Percentiles rank a stretch among this genome's conserved stretches.
Conservation (phyloP, 2,329 filamentous ascomycete genomes). For the Zalaria sp. region DNA sequence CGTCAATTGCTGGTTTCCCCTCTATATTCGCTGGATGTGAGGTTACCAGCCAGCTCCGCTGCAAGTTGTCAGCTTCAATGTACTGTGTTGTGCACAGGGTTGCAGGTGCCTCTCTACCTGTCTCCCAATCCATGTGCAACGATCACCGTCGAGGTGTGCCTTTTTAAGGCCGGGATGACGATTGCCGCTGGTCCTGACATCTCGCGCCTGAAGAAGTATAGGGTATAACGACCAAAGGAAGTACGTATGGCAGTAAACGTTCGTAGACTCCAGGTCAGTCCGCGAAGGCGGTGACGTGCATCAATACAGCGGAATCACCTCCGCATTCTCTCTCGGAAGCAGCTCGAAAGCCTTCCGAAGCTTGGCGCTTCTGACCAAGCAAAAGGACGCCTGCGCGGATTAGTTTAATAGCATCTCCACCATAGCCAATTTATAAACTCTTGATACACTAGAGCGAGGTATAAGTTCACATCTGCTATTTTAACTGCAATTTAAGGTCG, state of each 20-base stretch:
- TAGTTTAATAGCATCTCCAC: too few species aligned
- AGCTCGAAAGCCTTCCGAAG: background rate
- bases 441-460: too few species aligned
- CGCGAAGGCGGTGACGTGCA: background rate
- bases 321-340: background rate
- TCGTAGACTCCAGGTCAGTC: background rate
- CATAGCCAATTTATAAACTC: too few species aligned
- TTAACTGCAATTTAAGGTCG: too few species aligned
- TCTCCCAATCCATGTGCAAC: constrained; percentile 89
- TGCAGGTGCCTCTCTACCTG: constrained; percentile 24
- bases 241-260: too few species aligned
- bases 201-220: background rate
- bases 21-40: background rate
- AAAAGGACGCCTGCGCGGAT: too few species aligned
- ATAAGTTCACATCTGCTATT: too few species aligned
- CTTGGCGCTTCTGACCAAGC: too few species aligned
- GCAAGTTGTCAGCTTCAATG: constrained; percentile 2
- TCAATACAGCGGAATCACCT: constrained; percentile 2
- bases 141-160: constrained; percentile 89
- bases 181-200: constrained; percentile 39
- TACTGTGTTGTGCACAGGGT: background rate
- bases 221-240: too few species aligned
- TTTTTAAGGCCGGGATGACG: constrained; percentile 63
- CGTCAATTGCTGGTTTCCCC: background rate
- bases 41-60: constrained; percentile 56